phyloP scores from a whole-genome alignment of 2,329 filamentous ascomycete genomes.

The Fusarium citri region DNA sequence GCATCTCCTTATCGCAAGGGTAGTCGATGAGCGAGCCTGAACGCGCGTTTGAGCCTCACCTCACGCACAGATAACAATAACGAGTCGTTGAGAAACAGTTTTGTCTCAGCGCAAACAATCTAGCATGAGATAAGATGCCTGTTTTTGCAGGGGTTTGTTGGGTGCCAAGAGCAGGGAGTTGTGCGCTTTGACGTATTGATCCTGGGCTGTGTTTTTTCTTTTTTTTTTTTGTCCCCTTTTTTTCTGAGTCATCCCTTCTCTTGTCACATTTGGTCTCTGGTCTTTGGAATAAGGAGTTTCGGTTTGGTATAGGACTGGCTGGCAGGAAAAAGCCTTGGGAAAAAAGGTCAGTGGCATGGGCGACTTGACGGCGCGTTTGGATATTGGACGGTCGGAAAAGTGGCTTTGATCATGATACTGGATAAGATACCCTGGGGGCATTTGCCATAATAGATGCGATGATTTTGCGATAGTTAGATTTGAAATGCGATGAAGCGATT shows the following conservation, averaged over 20 bases:
- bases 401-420: conserved; percentile 20
- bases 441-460: background rate
- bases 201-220: background rate
- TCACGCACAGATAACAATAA: background rate
- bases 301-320: background rate
- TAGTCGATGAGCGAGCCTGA: background rate
- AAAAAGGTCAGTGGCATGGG: background rate
- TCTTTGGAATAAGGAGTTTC: background rate
- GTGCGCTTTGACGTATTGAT: conserved; percentile 12
- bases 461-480: background rate
- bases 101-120: background rate
- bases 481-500: background rate
- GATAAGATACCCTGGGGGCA: conserved; percentile 19
- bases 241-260: background rate
- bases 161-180: conserved; percentile 12
- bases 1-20: conserved; percentile 29
- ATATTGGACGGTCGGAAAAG: conserved; percentile 25
- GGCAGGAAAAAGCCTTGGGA: background rate
- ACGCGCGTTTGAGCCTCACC: background rate
- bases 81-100: background rate
- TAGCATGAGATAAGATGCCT: conserved; percentile 10
- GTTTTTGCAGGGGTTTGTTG: background rate
- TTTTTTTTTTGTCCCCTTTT: conserved; percentile 1
- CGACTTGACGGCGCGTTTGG: conserved; percentile 10
- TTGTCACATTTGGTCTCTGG: too few species aligned